phyloP scores from a whole-genome alignment of 2,329 filamentous ascomycete genomes.

The Coleophoma eucalyptorum region DNA sequence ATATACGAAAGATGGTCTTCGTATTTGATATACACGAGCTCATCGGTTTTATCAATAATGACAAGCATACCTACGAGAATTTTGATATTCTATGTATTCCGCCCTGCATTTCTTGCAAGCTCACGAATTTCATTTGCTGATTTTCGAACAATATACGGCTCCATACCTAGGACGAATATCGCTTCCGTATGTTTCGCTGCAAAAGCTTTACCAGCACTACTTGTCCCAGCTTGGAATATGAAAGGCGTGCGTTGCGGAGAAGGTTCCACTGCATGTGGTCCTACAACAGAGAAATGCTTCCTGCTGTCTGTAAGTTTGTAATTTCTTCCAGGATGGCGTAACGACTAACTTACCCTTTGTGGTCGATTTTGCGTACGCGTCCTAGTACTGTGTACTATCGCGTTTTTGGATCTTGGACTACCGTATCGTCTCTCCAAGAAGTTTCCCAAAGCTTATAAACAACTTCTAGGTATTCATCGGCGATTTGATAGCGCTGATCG shows the following conservation, averaged over 20 bases:
- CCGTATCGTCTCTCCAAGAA: slow-evolving; percentile 65
- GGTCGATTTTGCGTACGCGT: slow-evolving; percentile 61
- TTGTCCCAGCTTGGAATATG: slow-evolving; percentile 67
- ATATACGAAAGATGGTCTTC: slow-evolving; percentile 58
- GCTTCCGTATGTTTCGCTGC: no score
- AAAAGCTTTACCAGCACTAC: slow-evolving; percentile 60
- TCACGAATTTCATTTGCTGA: slow-evolving; percentile 60
- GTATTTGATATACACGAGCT: slow-evolving; percentile 62
- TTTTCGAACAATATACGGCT: slow-evolving; percentile 54
- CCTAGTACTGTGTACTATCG: slow-evolving; percentile 54
- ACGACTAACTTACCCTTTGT: no score
- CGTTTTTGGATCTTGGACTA: slow-evolving; percentile 52
- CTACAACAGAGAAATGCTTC: slow-evolving; percentile 58
- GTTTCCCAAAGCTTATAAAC: slow-evolving; percentile 66
- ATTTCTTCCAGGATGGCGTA: no score
- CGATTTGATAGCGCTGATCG: slow-evolving; percentile 60
- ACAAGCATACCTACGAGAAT: slow-evolving; percentile 64
- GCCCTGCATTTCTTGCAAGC: slow-evolving; percentile 46
- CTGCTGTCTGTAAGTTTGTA: no score
- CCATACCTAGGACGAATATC: slow-evolving; percentile 68
- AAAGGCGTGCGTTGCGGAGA: slow-evolving; percentile 66
- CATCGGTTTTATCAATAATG: slow-evolving; percentile 60
- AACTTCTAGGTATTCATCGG: slow-evolving; percentile 60
- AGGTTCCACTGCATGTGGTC: slow-evolving; percentile 61
- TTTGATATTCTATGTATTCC: slow-evolving; percentile 59